phyloP scores from a whole-genome alignment of 2,329 filamentous ascomycete genomes.

The Aspergillus floridensis region DNA sequence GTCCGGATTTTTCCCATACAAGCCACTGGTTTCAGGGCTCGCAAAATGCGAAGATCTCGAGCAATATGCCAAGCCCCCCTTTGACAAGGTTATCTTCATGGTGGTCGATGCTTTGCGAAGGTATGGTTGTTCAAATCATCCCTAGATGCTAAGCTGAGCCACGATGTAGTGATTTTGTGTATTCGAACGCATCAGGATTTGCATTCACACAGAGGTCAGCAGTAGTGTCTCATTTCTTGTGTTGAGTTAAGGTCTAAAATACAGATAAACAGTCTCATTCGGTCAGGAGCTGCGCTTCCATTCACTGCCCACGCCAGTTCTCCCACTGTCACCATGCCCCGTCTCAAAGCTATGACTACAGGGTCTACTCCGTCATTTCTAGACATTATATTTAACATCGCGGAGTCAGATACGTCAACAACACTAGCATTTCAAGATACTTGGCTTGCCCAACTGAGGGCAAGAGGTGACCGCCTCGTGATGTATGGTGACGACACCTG shows the following conservation, averaged over 20 bases:
- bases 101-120: constrained; percentile 92
- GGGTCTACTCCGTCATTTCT: constrained; percentile 98
- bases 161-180: constrained; percentile 80
- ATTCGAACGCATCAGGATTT: constrained; percentile 75
- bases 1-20: constrained; percentile 95
- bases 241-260: constrained; percentile 8
- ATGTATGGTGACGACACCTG: constrained; percentile 99
- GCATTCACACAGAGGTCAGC: constrained; percentile 77
- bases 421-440: constrained; percentile 87
- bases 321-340: constrained; percentile 96
- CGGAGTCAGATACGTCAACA: constrained; percentile 88
- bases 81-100: constrained; percentile 94
- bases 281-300: constrained; percentile 76
- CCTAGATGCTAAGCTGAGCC: constrained; percentile 6
- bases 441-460: constrained; percentile 91
- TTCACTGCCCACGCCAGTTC: constrained; percentile 96
- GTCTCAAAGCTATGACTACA: constrained; percentile 94
- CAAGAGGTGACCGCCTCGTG: constrained; percentile 71
- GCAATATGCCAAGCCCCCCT: constrained; percentile 58
- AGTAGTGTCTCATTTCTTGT: neutral
- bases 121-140: constrained; percentile 45
- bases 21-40: constrained; percentile 83
- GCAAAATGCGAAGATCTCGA: constrained; percentile 61
- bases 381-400: constrained; percentile 93
- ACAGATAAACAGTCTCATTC: constrained; percentile 65